Conservation (phyloP, 495 filamentous ascomycete genomes). For the Cladorrhinum samala region DNA sequence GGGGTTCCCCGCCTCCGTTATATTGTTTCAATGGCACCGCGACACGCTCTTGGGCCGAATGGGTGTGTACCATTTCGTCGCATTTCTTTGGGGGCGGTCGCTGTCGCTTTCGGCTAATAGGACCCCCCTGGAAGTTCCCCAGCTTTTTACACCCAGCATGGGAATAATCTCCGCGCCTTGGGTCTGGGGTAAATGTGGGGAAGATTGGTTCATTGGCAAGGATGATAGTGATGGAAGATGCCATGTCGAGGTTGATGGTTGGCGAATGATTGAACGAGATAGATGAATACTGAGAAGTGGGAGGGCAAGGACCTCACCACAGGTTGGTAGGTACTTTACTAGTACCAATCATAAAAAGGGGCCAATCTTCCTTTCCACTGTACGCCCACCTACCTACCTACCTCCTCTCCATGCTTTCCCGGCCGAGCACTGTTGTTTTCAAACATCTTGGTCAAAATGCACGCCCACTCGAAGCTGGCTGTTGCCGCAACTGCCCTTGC, state of each 20-base stretch:
- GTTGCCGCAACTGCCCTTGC: conserved; percentile 1
- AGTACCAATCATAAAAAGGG: not conserved
- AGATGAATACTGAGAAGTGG: not conserved
- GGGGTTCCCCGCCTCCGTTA: conserved; percentile 6
- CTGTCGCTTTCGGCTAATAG: conserved; percentile 1
- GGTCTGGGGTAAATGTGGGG: conserved; percentile 20
- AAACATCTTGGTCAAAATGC: conserved; percentile 10
- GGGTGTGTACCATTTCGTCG: too few relatives aligned
- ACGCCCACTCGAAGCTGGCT: conserved; percentile 7
- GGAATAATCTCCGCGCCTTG: conserved; percentile 12
- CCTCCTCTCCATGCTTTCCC: too few relatives aligned
- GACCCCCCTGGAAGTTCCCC: not conserved
- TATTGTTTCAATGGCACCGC: conserved; percentile 7
- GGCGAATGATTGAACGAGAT: not conserved
- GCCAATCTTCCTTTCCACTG: not conserved
- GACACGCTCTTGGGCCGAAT: conserved; percentile 17
- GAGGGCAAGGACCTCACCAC: not conserved
- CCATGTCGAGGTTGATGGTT: too few relatives aligned
- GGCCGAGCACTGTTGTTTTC: not conserved
- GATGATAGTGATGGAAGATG: too few relatives aligned
- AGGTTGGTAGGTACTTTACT: not conserved
- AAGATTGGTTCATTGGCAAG: not conserved
- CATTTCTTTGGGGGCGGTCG: too few relatives aligned
- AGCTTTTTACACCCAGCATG: not conserved
- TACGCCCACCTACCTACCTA: too few relatives aligned